Conservation (phyloP, 139 green algal genomes). For the Gonium pectorale region DNA sequence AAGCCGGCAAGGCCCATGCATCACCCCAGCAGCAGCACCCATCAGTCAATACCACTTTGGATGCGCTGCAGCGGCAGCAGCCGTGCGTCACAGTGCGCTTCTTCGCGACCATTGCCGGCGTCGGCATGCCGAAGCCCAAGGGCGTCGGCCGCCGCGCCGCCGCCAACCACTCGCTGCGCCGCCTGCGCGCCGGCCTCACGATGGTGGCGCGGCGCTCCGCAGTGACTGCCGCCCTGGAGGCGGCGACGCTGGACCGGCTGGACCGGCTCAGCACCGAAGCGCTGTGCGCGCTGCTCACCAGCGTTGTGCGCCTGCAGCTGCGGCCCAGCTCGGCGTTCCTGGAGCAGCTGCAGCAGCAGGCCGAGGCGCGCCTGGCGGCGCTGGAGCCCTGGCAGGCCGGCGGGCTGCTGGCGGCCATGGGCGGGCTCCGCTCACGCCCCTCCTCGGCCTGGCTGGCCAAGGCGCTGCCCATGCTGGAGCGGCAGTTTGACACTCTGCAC, state of each 20-base stretch:
- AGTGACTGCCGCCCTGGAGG: background rate
- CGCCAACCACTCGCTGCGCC: background rate
- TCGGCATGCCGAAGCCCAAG: background rate
- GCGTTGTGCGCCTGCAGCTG: slow-evolving; percentile 7
- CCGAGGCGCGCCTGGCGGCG: background rate
- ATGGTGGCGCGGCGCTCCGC: background rate
- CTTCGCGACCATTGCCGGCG: background rate
- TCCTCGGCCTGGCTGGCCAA: background rate
- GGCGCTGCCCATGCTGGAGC: background rate
- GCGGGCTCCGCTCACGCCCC: background rate
- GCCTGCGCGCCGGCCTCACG: too few species aligned
- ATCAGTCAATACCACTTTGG: too few species aligned
- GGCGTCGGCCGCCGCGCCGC: background rate
- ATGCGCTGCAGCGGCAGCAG: too few species aligned
- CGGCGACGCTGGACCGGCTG: background rate
- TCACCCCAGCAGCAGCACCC: too few species aligned
- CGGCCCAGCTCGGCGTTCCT: background rate
- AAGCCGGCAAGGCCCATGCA: too few species aligned
- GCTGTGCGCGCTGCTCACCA: slow-evolving; percentile 2
- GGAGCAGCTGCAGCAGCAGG: background rate
- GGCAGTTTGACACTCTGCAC: background rate
- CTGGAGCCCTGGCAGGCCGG: slow-evolving; percentile 6
- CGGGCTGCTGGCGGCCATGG: background rate
- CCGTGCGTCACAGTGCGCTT: slow-evolving; percentile 2
- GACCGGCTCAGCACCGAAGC: background rate